Conservation (phyloP, 2,329 filamentous ascomycete genomes). For the Alternaria angustiovoidea region DNA sequence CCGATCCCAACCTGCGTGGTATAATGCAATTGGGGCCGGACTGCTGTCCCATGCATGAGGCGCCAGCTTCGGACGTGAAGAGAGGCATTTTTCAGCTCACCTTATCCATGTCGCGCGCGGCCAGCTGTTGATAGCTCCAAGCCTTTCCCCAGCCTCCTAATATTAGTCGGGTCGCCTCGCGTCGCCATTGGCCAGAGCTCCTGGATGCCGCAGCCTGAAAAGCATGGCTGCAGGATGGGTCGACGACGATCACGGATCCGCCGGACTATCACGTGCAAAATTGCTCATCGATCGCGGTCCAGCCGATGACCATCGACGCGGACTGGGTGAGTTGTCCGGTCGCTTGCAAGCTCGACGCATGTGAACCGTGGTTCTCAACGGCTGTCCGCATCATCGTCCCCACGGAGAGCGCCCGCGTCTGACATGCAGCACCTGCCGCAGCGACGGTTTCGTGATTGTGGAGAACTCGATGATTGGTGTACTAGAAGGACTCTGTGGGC, state of each 20-base stretch:
- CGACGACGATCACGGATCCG: conserved; percentile 2
- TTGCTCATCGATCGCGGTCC: conserved; percentile 8
- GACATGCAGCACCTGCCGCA: conserved; percentile 27
- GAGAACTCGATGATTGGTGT: conserved; percentile 3
- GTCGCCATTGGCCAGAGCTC: conserved; percentile 31
- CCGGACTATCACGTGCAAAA: conserved; percentile 24
- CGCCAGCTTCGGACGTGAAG: conserved; percentile 33
- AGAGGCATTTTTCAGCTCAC: conserved; percentile 45
- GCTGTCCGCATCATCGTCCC: conserved; percentile 14
- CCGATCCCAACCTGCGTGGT: conserved; percentile 40
- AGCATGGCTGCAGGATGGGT: conserved; percentile 19
- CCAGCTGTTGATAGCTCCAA: conserved; percentile 24
- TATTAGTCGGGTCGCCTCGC: conserved; percentile 26
- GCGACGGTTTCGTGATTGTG: conserved; percentile 13
- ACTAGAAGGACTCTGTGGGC: not conserved
- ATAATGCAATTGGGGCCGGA: conserved; percentile 41
- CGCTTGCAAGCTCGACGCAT: not conserved
- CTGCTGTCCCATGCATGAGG: conserved; percentile 29
- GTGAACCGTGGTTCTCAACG: conserved; percentile 22
- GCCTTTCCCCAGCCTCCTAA: conserved; percentile 37
- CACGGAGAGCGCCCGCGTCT: conserved; percentile 14
- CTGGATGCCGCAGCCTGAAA: conserved; percentile 18
- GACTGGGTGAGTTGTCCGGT: not conserved
- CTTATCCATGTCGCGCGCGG: conserved; percentile 27
- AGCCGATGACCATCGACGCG: not conserved